Evolutionary conservation across 2,329 filamentous ascomycete genomes (phyloP).

Genomic region (Talaromyces sp.): DNA sequence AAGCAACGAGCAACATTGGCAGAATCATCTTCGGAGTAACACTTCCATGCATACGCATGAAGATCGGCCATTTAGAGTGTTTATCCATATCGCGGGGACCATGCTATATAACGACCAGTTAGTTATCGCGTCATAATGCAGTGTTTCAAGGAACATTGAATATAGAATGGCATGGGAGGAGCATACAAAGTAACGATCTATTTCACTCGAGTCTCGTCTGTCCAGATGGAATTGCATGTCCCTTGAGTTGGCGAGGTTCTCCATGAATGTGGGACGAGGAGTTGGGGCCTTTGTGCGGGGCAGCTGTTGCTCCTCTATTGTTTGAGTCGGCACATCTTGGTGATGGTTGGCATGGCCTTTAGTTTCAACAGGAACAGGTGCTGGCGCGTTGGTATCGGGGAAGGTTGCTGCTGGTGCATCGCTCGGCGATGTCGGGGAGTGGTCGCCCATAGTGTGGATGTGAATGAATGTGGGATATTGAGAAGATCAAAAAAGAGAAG

Average conservation of each 20-base stretch:
- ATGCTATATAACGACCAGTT: too few species aligned
- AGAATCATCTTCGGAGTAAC: conserved; percentile 75
- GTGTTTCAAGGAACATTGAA: not conserved
- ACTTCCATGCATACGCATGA: conserved; percentile 75
- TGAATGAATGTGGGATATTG: not conserved
- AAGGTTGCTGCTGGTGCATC: not conserved
- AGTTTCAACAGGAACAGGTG: conserved; percentile 20
- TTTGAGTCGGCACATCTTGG: not conserved
- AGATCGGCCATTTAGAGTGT: conserved; percentile 78
- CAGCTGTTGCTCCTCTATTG: not conserved
- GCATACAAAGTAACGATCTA: conserved; percentile 65
- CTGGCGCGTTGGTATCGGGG: conserved; percentile 14
- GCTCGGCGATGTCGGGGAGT: not conserved
- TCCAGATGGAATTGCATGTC: conserved; percentile 32
- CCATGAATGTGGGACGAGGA: conserved; percentile 36
- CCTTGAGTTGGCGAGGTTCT: conserved; percentile 35
- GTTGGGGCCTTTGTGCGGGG: not conserved
- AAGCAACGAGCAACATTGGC: conserved; percentile 63
- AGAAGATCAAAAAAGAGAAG: not conserved
- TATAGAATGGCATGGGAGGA: too few species aligned
- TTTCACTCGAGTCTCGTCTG: conserved; percentile 43
- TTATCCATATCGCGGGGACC: conserved; percentile 68
- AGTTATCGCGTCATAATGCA: too few species aligned
- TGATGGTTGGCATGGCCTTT: conserved; percentile 15
- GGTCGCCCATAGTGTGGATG: conserved; percentile 18